phyloP scores from a whole-genome alignment of 805 yeast species.

The Ogataea haglerorum region DNA sequence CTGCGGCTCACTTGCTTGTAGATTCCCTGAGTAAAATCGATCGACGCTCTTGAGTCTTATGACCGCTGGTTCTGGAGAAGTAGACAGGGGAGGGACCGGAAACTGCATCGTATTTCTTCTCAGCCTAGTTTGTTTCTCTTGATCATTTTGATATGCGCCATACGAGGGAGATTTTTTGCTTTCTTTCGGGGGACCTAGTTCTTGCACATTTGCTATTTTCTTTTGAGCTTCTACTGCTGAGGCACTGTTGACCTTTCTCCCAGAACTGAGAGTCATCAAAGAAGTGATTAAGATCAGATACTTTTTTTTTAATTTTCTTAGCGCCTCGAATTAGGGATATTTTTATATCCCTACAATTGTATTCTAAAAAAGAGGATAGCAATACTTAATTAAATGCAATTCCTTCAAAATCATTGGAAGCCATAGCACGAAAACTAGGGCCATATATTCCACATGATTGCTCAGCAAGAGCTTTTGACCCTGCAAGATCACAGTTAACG shows the following conservation, averaged over 20 bases:
- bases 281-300: neutral
- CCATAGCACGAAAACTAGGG: neutral
- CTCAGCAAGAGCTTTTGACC: too few species aligned
- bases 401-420: neutral
- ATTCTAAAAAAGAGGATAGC: neutral
- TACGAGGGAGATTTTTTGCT: too few species aligned
- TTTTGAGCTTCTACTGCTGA: constrained; percentile 6
- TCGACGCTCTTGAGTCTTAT: constrained; percentile 12
- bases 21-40: constrained; percentile 1
- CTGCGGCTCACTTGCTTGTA: neutral
- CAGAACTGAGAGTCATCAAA: neutral
- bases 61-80: constrained; percentile 1
- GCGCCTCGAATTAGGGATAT: constrained; percentile 9
- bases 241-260: constrained; percentile 11
- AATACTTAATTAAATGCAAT: neutral
- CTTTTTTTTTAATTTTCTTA: constrained; percentile 2
- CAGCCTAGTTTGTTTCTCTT: neutral
- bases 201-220: neutral
- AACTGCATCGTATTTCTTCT: constrained; percentile 20
- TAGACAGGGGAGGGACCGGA: constrained; percentile 4
- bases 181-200: neutral
- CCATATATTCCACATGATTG: too few species aligned
- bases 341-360: neutral
- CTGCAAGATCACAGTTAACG: too few species aligned
- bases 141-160: too few species aligned